A percentile compares a stretch with the other conserved stretches of the same genome.
Evolutionary conservation across 805 yeast species (phyloP).

Genomic region (Metschnikowia gelsemii): DNA sequence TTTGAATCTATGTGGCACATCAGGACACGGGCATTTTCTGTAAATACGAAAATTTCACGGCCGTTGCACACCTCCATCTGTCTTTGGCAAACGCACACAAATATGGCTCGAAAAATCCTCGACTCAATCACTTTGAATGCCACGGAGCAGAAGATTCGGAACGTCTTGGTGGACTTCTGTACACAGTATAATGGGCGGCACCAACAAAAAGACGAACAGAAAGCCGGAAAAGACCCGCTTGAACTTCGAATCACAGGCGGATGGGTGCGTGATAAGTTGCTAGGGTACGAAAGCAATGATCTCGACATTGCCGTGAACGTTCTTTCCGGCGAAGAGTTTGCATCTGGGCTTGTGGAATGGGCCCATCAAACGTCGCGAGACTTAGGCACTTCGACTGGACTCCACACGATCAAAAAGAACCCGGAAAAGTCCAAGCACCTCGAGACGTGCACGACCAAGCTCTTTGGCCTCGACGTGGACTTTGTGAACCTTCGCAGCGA

Average conservation of each 20-base stretch:
- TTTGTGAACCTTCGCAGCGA: conserved; percentile 91
- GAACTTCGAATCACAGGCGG: conserved; percentile 90
- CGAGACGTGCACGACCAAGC: conserved; percentile 91
- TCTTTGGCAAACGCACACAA: neutral
- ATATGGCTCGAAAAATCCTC: conserved; percentile 6
- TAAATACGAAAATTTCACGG: too few species aligned
- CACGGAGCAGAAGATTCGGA: conserved; percentile 42
- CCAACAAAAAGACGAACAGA: neutral
- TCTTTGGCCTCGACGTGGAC: conserved; percentile 84
- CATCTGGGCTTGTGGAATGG: conserved; percentile 58
- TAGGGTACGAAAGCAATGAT: conserved; percentile 80
- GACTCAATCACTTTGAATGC: conserved; percentile 33
- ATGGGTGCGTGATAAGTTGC: conserved; percentile 94
- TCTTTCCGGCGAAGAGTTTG: conserved; percentile 85
- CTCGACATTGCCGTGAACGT: conserved; percentile 87
- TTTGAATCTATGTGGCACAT: too few species aligned
- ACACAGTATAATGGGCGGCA: conserved; percentile 30
- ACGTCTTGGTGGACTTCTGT: conserved; percentile 43
- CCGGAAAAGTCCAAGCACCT: conserved; percentile 96
- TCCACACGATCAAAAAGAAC: conserved; percentile 84
- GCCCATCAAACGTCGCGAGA: conserved; percentile 28
- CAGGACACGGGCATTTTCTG: too few species aligned
- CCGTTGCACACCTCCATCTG: too few species aligned
- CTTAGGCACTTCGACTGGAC: conserved; percentile 31
- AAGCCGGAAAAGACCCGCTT: conserved; percentile 26